Evolutionary conservation across 2,329 filamentous ascomycete genomes (phyloP), one percentile per base, ranked within the genome.

Genomic region (Chaetomiaceae sp.): DNA sequence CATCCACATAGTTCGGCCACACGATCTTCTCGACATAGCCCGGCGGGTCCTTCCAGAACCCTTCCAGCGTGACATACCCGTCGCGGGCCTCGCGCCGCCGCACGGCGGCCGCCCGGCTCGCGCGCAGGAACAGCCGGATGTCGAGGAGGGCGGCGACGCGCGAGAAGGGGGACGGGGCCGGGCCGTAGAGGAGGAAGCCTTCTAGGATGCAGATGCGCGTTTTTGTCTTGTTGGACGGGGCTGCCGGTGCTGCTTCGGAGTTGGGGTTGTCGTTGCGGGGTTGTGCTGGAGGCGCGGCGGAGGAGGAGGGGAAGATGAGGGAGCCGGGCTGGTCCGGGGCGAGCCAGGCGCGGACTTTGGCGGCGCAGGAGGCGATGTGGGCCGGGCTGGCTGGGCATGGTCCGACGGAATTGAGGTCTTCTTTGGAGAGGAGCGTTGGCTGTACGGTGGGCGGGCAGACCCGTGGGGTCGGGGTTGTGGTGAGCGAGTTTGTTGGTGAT

Each of bases 21-120:
- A 98, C 93, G 45, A 98, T 78, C 62, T 86, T 79, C 63, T 97
- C 90, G 30, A 97, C 89, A 63, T 97, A 98, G 0, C 88, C 90
- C 0, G 88, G 88, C 0, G 93, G 93, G 65, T 98, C 93, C 47
- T 83, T 76, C 93, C 93, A 98, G 69, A 96, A 98, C 22, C 90
- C 91, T 60, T 96, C 81, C 5, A 85, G 66, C 3, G 87, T 91
- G 24, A 88, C 85, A 63, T 93, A 93, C 10, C 86, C 86, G 55
- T 76, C 80, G 44, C 87, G 71, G 0, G 79, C 80, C 60, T 85
- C 79, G 24, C 87, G 71, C 19, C 87, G 73, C 27, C 70, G 67
- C 59, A 83, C 85, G 3, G 83, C 83, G 33, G 68, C 76, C 11
- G 68, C 69, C 49, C 83, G 83, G 22, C 79, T 77, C 2, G 86